Percentiles rank a stretch among this genome's conserved stretches.
Conservation (phyloP, 495 filamentous ascomycete genomes). For the Aspergillus carlsbadensis region DNA sequence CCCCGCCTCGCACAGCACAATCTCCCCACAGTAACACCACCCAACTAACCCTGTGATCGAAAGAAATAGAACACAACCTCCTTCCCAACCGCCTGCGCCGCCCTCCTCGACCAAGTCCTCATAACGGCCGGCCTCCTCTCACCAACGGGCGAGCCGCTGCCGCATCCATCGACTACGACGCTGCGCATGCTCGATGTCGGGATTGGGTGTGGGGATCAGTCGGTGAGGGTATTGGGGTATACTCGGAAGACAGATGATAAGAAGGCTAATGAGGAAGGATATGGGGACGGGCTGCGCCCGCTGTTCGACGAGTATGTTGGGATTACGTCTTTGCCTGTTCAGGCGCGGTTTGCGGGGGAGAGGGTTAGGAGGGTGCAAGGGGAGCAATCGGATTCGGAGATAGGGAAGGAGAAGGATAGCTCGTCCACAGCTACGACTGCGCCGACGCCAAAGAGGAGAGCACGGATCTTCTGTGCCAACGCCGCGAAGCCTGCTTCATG, state of each 20-base stretch:
- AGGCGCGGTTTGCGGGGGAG: conserved; percentile 29
- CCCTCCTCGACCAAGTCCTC: conserved; percentile 44
- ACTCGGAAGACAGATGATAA: neutral
- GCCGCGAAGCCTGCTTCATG: conserved; percentile 31
- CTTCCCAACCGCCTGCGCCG: conserved; percentile 40
- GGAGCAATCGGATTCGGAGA: neutral
- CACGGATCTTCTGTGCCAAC: conserved; percentile 32
- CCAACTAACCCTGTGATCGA: too few species aligned
- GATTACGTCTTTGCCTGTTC: conserved; percentile 37
- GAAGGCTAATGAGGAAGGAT: neutral
- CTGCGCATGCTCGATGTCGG: conserved; percentile 46
- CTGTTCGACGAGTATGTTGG: conserved; percentile 41
- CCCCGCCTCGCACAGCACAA: too few species aligned
- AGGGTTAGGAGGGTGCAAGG: conserved; percentile 13
- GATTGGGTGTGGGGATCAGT: conserved; percentile 52
- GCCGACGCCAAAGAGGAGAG: neutral
- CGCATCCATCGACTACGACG: neutral
- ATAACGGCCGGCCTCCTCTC: conserved; percentile 28
- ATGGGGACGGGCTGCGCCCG: neutral
- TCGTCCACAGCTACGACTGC: too few species aligned
- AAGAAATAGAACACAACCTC: conserved; percentile 17
- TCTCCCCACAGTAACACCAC: neutral
- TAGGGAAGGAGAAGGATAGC: neutral
- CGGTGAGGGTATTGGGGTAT: conserved; percentile 13
- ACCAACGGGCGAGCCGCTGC: conserved; percentile 5